phyloP scores from a whole-genome alignment of 2,329 filamentous ascomycete species.

The Onygenales sp. region DNA sequence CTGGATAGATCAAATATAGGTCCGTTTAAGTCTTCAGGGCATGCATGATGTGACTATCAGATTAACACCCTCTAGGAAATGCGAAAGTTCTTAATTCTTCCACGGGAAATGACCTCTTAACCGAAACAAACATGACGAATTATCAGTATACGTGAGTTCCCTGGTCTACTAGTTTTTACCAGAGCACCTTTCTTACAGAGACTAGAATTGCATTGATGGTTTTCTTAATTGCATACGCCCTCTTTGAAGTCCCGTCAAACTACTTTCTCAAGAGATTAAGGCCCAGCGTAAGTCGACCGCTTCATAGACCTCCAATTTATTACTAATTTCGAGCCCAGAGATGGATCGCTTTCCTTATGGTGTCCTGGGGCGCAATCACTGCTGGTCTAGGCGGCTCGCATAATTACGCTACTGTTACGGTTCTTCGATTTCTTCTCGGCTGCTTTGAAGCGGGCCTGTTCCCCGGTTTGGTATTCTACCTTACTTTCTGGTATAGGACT shows the following conservation, averaged over 20 bases:
- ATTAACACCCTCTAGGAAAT: slow-evolving; percentile 33
- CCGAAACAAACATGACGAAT: slow-evolving; percentile 51
- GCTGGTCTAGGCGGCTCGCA: slow-evolving; percentile 38
- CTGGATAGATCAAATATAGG: slow-evolving; percentile 61
- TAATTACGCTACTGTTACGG: slow-evolving; percentile 36
- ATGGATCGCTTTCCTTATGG: slow-evolving; percentile 43
- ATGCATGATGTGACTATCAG: not conserved
- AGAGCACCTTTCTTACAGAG: not conserved
- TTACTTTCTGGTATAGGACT: slow-evolving; percentile 48
- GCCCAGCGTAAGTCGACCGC: slow-evolving; percentile 27
- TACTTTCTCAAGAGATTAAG: slow-evolving; percentile 40
- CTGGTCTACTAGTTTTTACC: not conserved
- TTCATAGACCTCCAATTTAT: not conserved
- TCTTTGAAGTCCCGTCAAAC: slow-evolving; percentile 44
- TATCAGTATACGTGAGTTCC: slow-evolving; percentile 46
- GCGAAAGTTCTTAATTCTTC: slow-evolving; percentile 56
- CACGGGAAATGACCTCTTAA: slow-evolving; percentile 52
- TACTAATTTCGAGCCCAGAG: slow-evolving; percentile 15
- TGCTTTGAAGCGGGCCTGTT: slow-evolving; percentile 43
- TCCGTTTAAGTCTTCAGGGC: slow-evolving; percentile 11
- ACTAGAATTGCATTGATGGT: slow-evolving; percentile 37
- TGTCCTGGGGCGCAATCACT: slow-evolving; percentile 40
- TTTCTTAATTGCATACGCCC: slow-evolving; percentile 39
- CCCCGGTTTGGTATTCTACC: slow-evolving; percentile 39
- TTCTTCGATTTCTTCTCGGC: slow-evolving; percentile 40